phyloP scores from a whole-genome alignment of 352 stramenopile genomes.

The Elongisporangium senticosum region DNA sequence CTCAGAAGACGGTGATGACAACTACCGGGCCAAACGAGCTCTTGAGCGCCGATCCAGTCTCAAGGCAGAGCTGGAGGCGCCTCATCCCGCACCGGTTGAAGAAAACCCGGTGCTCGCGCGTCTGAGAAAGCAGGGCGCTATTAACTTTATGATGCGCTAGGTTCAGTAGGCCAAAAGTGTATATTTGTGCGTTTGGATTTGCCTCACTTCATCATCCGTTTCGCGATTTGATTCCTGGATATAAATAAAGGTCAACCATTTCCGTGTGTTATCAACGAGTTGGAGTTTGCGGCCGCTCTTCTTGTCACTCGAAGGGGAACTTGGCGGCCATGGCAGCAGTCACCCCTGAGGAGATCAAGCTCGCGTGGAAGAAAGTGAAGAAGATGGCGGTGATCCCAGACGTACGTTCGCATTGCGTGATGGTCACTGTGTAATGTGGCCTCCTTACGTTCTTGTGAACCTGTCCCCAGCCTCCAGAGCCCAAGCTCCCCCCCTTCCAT shows the following conservation, averaged over 20 bases:
- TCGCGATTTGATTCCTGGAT: neutral
- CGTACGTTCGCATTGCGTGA: constrained; percentile 15
- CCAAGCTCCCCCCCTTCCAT: constrained; percentile 53
- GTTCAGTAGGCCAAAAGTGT: constrained; percentile 14
- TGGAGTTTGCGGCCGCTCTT: neutral
- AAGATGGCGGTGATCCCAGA: constrained; percentile 40
- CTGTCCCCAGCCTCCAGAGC: constrained; percentile 37
- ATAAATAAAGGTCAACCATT: neutral
- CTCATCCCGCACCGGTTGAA: constrained; percentile 20
- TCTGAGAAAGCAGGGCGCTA: constrained; percentile 73
- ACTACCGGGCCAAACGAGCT: constrained; percentile 12
- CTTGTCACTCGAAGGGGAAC: neutral
- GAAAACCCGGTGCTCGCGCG: constrained; percentile 72
- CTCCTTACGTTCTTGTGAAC: neutral
- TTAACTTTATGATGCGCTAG: constrained; percentile 81
- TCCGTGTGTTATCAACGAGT: neutral
- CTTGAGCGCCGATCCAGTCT: constrained; percentile 31
- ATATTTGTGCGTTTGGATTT: constrained; percentile 13
- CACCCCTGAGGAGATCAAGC: constrained; percentile 57
- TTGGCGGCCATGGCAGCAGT: constrained; percentile 41
- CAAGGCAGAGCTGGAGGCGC: constrained; percentile 42
- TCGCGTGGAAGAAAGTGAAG: constrained; percentile 67
- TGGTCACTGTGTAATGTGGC: neutral
- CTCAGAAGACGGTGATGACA: constrained; percentile 11
- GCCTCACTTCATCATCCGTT: constrained; percentile 3